Evolutionary conservation across 2,329 filamentous ascomycete genomes (phyloP), one percentile per base, ranked within the genome.

Genomic region (Beauveria pseudobassiana): DNA sequence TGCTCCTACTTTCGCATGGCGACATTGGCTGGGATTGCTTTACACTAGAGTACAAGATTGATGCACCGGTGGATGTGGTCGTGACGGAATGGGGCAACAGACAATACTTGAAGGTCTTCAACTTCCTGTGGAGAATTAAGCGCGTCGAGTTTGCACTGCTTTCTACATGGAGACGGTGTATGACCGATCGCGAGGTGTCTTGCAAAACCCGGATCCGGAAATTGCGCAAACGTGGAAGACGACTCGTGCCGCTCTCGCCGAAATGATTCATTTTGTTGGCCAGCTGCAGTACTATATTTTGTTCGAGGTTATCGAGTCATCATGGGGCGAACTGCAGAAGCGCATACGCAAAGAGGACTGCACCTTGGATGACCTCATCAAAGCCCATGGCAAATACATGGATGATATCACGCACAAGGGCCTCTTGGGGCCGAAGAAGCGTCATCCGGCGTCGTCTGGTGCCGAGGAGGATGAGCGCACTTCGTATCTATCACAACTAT

Each of bases 11-110:
- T 6, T 96, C 90, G 9, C 93, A 97, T 69, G 95, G 95, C 57
- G 95, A 99, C 69, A 98, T 97, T 59, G 95, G 95, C 55, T 99
- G 95, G 95, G 95, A 99, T 71, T 96, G 96, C 71, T 99, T 99
- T 76, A 99, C 95, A 0, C 85, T 99, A 9, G 96, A 99, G 73
- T 99, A 99, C 77, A 97, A 98, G 73, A 95, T 99, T 67, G 93
- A 96, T 72, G 90, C 93, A 2, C 95, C 95, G 0, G 90, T 97
- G 26, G 95, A 99, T 72, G 95, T 99, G 30, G 93, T 99, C 53
- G 92, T 99, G 45, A 98, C 93, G 0, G 91, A 96, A 48, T 97
- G 93, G 85, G 93, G 92, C 51, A 93, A 90, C 66, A 90, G 93
- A 24, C 93, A 99, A 72, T 99, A 99, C 72, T 87, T 99, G 68